phyloP scores from a whole-genome alignment of 2,329 filamentous ascomycete species.

The Epicoccum sorghinum region DNA sequence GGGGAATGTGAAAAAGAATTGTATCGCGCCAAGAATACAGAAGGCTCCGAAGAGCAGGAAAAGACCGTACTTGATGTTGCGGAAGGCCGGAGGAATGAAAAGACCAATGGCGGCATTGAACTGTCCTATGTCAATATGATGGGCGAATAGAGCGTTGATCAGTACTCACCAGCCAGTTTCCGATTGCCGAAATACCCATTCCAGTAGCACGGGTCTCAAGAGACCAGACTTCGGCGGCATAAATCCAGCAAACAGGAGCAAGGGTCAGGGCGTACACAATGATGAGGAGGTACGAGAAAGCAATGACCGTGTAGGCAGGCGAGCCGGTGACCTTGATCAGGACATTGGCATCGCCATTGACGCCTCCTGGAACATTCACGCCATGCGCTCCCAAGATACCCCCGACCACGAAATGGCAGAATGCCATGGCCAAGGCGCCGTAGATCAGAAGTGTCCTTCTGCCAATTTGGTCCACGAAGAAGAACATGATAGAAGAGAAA shows the following conservation, averaged over 20 bases:
- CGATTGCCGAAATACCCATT: slow-evolving; percentile 62
- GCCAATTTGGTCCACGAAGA: slow-evolving; percentile 52
- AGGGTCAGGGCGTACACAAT: slow-evolving; percentile 69
- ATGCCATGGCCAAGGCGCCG: slow-evolving; percentile 52
- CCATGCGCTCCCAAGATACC: slow-evolving; percentile 49
- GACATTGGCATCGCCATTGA: slow-evolving; percentile 58
- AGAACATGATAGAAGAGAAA: slow-evolving; percentile 49
- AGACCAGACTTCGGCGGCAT: slow-evolving; percentile 69
- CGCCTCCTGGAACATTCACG: slow-evolving; percentile 50
- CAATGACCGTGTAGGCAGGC: slow-evolving; percentile 67
- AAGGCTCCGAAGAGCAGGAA: slow-evolving; percentile 59
- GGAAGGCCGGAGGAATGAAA: slow-evolving; percentile 64
- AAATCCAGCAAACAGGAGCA: slow-evolving; percentile 69
- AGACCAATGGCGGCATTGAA: slow-evolving; percentile 66
- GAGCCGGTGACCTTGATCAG: slow-evolving; percentile 59
- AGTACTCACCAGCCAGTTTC: slow-evolving; percentile 52
- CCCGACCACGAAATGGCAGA: slow-evolving; percentile 57
- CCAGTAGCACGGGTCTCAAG: slow-evolving; percentile 65
- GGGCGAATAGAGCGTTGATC: slow-evolving; percentile 47
- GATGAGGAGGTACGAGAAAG: slow-evolving; percentile 69
- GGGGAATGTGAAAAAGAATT: slow-evolving; percentile 54
- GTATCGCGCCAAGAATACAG: slow-evolving; percentile 53
- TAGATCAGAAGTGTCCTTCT: slow-evolving; percentile 51
- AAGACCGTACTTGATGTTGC: slow-evolving; percentile 63
- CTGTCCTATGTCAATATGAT: slow-evolving; percentile 24